These are phyloP conservation scores for Pluteus cervinus DNA, from an alignment of 768 basidiomycete genomes.

Conservation along the genomic window DNA sequence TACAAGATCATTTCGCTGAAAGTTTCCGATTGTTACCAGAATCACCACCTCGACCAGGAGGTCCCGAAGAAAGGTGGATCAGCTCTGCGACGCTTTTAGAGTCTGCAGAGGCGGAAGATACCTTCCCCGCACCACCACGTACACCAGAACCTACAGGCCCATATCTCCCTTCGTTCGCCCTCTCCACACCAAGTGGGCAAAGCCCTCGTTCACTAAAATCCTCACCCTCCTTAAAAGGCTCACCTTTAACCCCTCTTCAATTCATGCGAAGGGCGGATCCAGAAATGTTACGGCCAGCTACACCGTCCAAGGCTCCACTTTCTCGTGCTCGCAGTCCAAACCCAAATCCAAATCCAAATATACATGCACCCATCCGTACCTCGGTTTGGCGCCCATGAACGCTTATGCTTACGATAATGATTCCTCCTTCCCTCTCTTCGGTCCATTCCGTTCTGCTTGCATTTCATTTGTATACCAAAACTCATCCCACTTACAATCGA, in stretches of 20 bases:
- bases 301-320: conserved; percentile 61
- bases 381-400: conserved; percentile 70
- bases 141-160: conserved; percentile 64
- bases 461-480: too few relatives aligned
- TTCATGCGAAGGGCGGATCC: conserved; percentile 75
- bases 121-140: conserved; percentile 36
- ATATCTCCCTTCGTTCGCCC: conserved; percentile 60
- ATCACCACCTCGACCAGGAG: conserved; percentile 46
- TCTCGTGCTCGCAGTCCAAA: conserved; percentile 35
- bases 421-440: conserved; percentile 1
- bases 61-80: conserved; percentile 76
- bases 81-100: conserved; percentile 69
- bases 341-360: too few relatives aligned
- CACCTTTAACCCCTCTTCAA: conserved; percentile 75
- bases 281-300: conserved; percentile 44
- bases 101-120: conserved; percentile 33
- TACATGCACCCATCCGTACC: conserved; percentile 43
- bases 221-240: conserved; percentile 53
- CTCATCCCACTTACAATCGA: too few relatives aligned
- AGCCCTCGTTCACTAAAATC: conserved; percentile 47
- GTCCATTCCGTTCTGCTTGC: too few relatives aligned
- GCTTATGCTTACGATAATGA: too few relatives aligned
- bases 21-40: conserved; percentile 70
- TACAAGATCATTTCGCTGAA: conserved; percentile 81
- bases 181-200: conserved; percentile 50